These are phyloP conservation scores for Arthonia radiata DNA, from an alignment of 495 filamentous ascomycete genomes.

Conservation along the genomic window DNA sequence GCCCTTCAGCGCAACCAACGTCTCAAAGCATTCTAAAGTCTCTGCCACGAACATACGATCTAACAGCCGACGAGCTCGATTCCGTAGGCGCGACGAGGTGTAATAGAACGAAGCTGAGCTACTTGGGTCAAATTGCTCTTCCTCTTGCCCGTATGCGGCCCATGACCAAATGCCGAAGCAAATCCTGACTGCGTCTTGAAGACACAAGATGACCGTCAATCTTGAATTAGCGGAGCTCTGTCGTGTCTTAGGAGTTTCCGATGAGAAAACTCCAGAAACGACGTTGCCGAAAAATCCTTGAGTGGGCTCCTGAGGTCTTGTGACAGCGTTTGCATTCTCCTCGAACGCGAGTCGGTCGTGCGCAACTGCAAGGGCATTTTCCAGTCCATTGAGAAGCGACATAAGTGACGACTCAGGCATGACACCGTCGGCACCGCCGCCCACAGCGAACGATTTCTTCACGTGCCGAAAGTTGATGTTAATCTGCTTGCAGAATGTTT, in stretches of 20 bases:
- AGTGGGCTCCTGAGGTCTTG: conserved; percentile 60
- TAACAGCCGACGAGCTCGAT: conserved; percentile 61
- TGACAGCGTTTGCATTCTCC: conserved; percentile 36
- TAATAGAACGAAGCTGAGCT: conserved; percentile 72
- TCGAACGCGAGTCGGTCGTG: conserved; percentile 64
- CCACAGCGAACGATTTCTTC: conserved; percentile 26
- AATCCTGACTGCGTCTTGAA: conserved; percentile 80
- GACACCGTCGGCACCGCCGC: conserved; percentile 9
- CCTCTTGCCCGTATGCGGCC: conserved; percentile 39
- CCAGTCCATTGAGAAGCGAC: conserved; percentile 62
- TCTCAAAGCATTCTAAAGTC: conserved; percentile 85
- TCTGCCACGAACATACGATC: conserved; percentile 89
- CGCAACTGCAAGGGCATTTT: conserved; percentile 65
- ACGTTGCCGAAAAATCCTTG: conserved; percentile 93
- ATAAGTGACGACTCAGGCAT: conserved; percentile 46
- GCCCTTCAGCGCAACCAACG: conserved; percentile 40
- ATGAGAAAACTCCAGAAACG: conserved; percentile 75
- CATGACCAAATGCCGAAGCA: conserved; percentile 93
- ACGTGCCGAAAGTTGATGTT: conserved; percentile 38
- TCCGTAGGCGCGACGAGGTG: conserved; percentile 69
- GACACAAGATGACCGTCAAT: conserved; percentile 80
- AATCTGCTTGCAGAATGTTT: conserved; percentile 62
- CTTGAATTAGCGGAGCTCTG: conserved; percentile 74
- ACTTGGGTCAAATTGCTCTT: conserved; percentile 29
- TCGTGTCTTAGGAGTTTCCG: conserved; percentile 48